Evolutionary conservation across 2,329 filamentous ascomycete genomes (phyloP), one percentile per base, ranked within the genome.

Genomic region (Rhynchosporium graminicola): DNA sequence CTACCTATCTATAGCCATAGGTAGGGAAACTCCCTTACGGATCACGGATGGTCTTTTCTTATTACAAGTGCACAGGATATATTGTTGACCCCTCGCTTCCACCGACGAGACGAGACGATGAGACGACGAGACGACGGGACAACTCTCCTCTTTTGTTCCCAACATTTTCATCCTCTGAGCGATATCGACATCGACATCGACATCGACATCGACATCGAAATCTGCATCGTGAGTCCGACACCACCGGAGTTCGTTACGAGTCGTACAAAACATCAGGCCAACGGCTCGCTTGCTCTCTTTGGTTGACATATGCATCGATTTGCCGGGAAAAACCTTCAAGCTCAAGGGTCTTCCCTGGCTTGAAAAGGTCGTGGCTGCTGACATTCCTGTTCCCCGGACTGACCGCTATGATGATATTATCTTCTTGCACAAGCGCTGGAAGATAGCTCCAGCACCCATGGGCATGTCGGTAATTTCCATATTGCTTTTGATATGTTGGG

Each of bases 321-420:
- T 45, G 26, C 40, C 40, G n/a, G 40, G 38, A 31, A 46, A 33
- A 46, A 9, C 10, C 54, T 31, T 57, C 28, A 20, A 28, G 7
- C 26, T 13, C 26, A 33, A 51, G 47, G 36, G 20, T 13, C 29
- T 26, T 20, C 15, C 38, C 31, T 46, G 31, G 36, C 9, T 20
- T 43, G 33, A n/a, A 10, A 5, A 28, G 10, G 9, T 31, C n/a
- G 42, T 59, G 56, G 55, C 48, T 59, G 56, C 56, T 62, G 60
- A 62, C 56, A 8, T 31, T 43, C 60, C 48, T 59, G 48, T 58
- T 47, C 56, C 54, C 54, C 60, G 33, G 60, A 48, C 40, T 59
- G 55, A 62, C 60, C 55, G 56, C 55, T 48, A 59, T 51, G 48
- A 56, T 52, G 10, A 42, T 45, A 10, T 33, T 52, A 31, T 38